A percentile compares a stretch with the other conserved stretches of the same genome.
Evolutionary conservation across 306 rosid species (phyloP).

Genomic region (Rosa lucieae): DNA sequence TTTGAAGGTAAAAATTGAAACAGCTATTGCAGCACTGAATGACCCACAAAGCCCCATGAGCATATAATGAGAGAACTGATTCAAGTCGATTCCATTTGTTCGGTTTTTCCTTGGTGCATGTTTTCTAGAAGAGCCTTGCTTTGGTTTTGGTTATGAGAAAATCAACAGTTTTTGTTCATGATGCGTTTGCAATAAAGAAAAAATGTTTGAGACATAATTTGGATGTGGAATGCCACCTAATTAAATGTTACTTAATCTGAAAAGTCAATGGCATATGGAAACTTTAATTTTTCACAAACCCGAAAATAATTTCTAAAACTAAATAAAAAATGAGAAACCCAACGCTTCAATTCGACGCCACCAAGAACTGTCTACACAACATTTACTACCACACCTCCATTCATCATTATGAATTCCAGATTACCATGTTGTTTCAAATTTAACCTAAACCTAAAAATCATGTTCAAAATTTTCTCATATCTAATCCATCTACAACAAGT

Average conservation of each 20-base stretch:
- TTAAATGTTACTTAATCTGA: background rate
- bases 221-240: background rate
- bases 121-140: background rate
- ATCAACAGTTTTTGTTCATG: background rate
- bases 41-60: conserved; percentile 85
- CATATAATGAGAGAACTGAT: conserved; percentile 34
- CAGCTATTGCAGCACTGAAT: conserved; percentile 75
- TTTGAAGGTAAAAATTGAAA: conserved; percentile 57
- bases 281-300: too few species aligned
- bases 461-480: too few species aligned
- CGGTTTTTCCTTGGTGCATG: background rate
- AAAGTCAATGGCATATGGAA: background rate
- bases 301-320: too few species aligned
- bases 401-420: too few species aligned
- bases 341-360: too few species aligned
- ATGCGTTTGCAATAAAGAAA: background rate
- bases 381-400: too few species aligned
- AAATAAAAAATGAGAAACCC: too few species aligned
- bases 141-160: background rate
- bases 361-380: too few species aligned
- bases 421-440: too few species aligned
- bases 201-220: background rate
- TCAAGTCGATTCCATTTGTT: background rate
- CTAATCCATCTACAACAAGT: too few species aligned
- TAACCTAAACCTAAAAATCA: too few species aligned